Evolutionary conservation across 768 basidiomycete species (phyloP).

Genomic region (Leccinum olivaceopallidum): DNA sequence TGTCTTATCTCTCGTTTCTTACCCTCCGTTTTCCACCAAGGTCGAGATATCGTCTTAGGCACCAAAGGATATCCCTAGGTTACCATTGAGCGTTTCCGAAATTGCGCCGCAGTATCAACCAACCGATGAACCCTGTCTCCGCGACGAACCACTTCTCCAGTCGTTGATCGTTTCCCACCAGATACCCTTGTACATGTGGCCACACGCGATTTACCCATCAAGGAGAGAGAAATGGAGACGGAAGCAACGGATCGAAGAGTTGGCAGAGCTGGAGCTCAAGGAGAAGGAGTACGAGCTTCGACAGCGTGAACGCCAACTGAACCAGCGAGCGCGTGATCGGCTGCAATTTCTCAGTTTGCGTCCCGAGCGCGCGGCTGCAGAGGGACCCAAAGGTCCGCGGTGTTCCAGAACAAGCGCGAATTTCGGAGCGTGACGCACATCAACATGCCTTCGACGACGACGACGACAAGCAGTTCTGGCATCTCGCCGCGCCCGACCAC

Average conservation of each 20-base stretch:
- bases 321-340: slow-evolving; percentile 11
- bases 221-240: slow-evolving; percentile 33
- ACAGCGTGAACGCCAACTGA: slow-evolving; percentile 55
- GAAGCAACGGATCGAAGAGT: slow-evolving; percentile 48
- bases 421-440: too few species aligned
- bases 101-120: slow-evolving; percentile 64
- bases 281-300: slow-evolving; percentile 56
- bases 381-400: too few species aligned
- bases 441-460: too few species aligned
- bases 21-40: slow-evolving; percentile 32
- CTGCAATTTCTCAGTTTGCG: too few species aligned
- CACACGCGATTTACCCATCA: slow-evolving; percentile 15
- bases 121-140: slow-evolving; percentile 45
- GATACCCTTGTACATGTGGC: slow-evolving; percentile 15
- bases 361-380: too few species aligned
- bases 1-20: background rate
- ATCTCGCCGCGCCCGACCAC: too few species aligned
- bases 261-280: slow-evolving; percentile 51
- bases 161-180: slow-evolving; percentile 27
- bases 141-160: slow-evolving; percentile 38
- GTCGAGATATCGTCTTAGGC: slow-evolving; percentile 52
- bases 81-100: slow-evolving; percentile 63
- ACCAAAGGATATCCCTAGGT: slow-evolving; percentile 60
- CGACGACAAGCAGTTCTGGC: too few species aligned
- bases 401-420: too few species aligned